A percentile compares a stretch with the other conserved stretches of the same genome.
These are phyloP conservation scores for Gossypium raimondii DNA, from an alignment of 345 rosid species.

Conservation along the genomic window DNA sequence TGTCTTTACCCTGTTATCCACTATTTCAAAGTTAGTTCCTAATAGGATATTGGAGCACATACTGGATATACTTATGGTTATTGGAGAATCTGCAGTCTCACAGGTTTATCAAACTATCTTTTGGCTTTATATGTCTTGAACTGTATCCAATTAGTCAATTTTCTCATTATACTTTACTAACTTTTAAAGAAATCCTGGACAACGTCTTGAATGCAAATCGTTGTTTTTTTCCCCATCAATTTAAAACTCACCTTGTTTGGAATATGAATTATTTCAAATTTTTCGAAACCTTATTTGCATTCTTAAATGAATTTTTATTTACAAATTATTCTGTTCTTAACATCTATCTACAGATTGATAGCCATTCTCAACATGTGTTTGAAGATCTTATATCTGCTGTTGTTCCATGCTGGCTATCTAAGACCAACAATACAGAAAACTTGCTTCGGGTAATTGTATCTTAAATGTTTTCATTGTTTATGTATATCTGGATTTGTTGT, in stretches of 20 bases:
- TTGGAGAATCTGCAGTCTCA: conserved; percentile 72
- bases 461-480: conserved; percentile 1
- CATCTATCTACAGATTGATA: conserved; percentile 52
- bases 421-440: conserved; percentile 47
- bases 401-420: conserved; percentile 79
- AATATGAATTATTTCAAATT: not conserved
- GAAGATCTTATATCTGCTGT: conserved; percentile 77
- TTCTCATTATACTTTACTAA: not conserved
- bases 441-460: conserved; percentile 60
- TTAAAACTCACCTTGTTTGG: conserved; percentile 1
- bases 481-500: not conserved
- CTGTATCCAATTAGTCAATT: not conserved
- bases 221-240: not conserved
- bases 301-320: not conserved
- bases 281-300: not conserved
- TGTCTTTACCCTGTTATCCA: conserved; percentile 55
- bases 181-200: not conserved
- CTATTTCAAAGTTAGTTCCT: conserved; percentile 58
- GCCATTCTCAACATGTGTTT: conserved; percentile 61
- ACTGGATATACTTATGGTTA: conserved; percentile 52
- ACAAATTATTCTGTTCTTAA: conserved; percentile 1
- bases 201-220: not conserved
- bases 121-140: conserved; percentile 3
- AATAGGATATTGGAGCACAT: conserved; percentile 59
- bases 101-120: conserved; percentile 55